Evolutionary conservation across 768 basidiomycete species (phyloP).

Genomic region (Phlebiopsis flavidoalba): DNA sequence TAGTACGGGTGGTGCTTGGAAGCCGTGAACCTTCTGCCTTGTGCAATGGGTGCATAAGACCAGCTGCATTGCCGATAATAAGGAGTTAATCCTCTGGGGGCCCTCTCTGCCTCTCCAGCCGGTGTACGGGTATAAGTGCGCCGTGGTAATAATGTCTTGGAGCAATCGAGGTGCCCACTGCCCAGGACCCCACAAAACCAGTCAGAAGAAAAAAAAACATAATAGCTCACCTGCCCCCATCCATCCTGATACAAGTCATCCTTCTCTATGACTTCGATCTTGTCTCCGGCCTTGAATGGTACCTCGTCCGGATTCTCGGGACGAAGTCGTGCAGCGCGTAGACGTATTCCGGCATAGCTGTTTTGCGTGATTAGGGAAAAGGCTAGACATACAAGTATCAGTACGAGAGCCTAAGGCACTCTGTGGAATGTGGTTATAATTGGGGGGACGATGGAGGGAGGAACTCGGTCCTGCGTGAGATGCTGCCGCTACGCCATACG

Average conservation of each 20-base stretch:
- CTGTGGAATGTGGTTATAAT: background rate
- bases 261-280: slow-evolving; percentile 86
- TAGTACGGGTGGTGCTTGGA: background rate
- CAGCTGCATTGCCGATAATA: background rate
- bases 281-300: slow-evolving; percentile 76
- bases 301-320: slow-evolving; percentile 94
- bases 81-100: background rate
- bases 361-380: background rate
- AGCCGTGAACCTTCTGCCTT: too few species aligned
- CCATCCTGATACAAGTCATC: slow-evolving; percentile 93
- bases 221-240: slow-evolving; percentile 78
- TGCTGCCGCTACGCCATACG: background rate
- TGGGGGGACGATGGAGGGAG: background rate
- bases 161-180: too few species aligned
- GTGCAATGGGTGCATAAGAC: background rate
- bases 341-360: slow-evolving; percentile 71
- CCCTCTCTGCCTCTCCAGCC: background rate
- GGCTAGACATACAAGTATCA: slow-evolving; percentile 1
- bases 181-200: too few species aligned
- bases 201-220: background rate
- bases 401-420: background rate
- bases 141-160: too few species aligned
- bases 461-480: background rate
- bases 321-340: slow-evolving; percentile 84
- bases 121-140: background rate